phyloP scores from a whole-genome alignment of 805 yeast species.

The Kodamaea hsintzibuensis region DNA sequence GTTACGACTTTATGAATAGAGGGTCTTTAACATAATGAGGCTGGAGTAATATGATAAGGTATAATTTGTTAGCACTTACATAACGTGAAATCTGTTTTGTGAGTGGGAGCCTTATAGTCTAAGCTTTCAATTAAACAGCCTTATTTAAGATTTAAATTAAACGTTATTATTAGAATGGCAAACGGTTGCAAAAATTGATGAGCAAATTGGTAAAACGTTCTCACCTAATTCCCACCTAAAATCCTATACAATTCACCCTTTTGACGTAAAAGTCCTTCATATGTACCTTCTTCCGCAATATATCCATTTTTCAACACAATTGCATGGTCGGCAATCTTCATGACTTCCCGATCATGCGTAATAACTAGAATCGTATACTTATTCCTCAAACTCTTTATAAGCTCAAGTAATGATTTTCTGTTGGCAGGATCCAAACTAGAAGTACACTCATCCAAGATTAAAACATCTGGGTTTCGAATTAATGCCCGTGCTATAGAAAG shows the following conservation, averaged over 20 bases:
- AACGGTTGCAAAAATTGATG: no score
- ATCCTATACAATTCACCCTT: slow-evolving; percentile 27
- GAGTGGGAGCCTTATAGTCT: no score
- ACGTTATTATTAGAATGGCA: no score
- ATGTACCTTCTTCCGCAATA: slow-evolving; percentile 48
- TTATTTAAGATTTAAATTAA: no score
- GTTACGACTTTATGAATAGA: no score
- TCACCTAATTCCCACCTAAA: no score
- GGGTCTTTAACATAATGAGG: no score
- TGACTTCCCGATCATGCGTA: slow-evolving; percentile 73
- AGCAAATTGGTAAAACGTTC: no score
- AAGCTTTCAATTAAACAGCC: no score
- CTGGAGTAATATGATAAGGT: no score
- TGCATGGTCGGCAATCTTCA: slow-evolving; percentile 55
- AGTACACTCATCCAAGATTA: slow-evolving; percentile 88
- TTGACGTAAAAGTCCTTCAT: slow-evolving; percentile 21
- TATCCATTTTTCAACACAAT: slow-evolving; percentile 51
- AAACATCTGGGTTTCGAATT: slow-evolving; percentile 59
- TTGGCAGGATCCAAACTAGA: slow-evolving; percentile 78
- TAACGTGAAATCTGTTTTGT: no score
- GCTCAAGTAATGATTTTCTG: slow-evolving; percentile 46
- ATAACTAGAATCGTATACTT: slow-evolving; percentile 53
- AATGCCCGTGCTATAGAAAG: slow-evolving; percentile 82
- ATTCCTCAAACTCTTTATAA: slow-evolving; percentile 38
- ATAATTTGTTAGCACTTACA: no score